A percentile compares a stretch with the other conserved stretches of the same genome.
Evolutionary conservation across 2,329 filamentous ascomycete genomes (phyloP).

Genomic region (Endocalyx cinctus): DNA sequence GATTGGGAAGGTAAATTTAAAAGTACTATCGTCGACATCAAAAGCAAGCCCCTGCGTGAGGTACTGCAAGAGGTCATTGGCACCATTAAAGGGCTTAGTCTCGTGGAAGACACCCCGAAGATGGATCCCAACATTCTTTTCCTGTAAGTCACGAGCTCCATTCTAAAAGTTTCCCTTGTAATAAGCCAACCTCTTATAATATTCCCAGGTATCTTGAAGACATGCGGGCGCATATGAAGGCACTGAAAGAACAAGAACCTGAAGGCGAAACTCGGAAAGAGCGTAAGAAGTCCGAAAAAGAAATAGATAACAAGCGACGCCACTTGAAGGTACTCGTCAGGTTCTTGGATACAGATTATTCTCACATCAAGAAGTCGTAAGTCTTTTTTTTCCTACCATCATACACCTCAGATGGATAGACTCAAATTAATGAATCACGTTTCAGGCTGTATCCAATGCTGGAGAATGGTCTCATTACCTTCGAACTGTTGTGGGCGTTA

Average conservation of each 20-base stretch:
- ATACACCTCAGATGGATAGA: not conserved
- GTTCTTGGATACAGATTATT: conserved; percentile 79
- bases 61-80: conserved; percentile 68
- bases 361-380: conserved; percentile 63
- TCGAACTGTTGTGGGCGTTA: conserved; percentile 81
- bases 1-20: conserved; percentile 80
- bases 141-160: conserved; percentile 36
- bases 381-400: not conserved
- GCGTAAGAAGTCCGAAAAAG: conserved; percentile 57
- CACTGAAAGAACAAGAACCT: conserved; percentile 55
- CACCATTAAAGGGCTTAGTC: conserved; percentile 69
- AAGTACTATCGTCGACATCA: conserved; percentile 72
- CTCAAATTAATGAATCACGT: conserved; percentile 1
- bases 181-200: no score
- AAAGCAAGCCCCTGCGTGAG: conserved; percentile 73
- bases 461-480: conserved; percentile 79
- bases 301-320: conserved; percentile 51
- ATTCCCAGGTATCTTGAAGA: conserved; percentile 70
- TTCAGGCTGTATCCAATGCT: conserved; percentile 71
- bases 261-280: conserved; percentile 47
- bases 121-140: conserved; percentile 69
- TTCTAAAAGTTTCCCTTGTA: conserved; percentile 5
- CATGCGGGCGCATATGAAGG: conserved; percentile 59
- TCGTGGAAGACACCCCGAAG: conserved; percentile 75
- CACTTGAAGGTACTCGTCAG: conserved; percentile 69